Evolutionary conservation across 2,329 filamentous ascomycete genomes (phyloP).

Genomic region (Grosmannia serpens): DNA sequence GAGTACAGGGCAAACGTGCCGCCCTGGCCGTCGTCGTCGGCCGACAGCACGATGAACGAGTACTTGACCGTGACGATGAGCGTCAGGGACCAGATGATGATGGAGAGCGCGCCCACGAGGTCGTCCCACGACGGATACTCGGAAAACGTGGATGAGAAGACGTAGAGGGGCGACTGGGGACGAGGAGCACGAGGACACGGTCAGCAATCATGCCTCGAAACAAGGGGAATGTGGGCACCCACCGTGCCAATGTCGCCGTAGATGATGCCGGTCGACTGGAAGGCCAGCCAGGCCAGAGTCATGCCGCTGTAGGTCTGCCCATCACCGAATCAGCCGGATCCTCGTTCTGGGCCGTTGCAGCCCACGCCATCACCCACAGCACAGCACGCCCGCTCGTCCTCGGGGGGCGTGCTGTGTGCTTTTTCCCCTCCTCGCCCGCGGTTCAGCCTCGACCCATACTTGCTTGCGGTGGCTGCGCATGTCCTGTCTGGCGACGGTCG

Average conservation of each 20-base stretch:
- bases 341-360: background rate
- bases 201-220: background rate
- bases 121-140: constrained; percentile 42
- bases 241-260: constrained; percentile 55
- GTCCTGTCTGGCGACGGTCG: constrained; percentile 9
- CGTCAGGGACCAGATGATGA: constrained; percentile 59
- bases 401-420: background rate
- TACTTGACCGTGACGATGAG: constrained; percentile 62
- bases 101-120: constrained; percentile 52
- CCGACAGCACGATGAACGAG: constrained; percentile 50
- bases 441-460: constrained; percentile 6
- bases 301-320: constrained; percentile 15
- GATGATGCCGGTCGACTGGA: constrained; percentile 55
- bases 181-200: background rate
- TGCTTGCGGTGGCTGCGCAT: constrained; percentile 10
- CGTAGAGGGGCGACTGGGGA: constrained; percentile 46
- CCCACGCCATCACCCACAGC: background rate
- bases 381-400: background rate
- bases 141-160: constrained; percentile 57
- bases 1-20: constrained; percentile 59
- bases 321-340: constrained; percentile 4
- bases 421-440: background rate
- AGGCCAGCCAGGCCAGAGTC: constrained; percentile 36
- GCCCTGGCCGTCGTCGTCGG: constrained; percentile 61
- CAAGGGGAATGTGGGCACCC: background rate